Evolutionary conservation across 352 stramenopile species (phyloP), one percentile per base, ranked within the genome.

Genomic region (Globisporangium nagaii): DNA sequence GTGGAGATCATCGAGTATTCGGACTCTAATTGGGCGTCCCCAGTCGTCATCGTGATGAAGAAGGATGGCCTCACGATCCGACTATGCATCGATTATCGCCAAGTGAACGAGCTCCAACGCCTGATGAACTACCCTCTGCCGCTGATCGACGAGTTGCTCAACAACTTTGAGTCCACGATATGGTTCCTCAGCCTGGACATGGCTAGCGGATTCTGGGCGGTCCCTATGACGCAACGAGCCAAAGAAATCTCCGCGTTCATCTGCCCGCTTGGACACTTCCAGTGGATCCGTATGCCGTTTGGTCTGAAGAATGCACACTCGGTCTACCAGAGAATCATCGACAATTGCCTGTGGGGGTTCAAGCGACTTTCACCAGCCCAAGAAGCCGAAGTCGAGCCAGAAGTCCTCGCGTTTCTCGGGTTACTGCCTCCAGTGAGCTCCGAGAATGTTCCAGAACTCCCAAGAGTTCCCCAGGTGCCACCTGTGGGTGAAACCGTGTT

Each of bases 141-240:
- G 0, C 30, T 71, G 2, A 71, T 71, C 30, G 55, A 66, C 11
- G 64, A 71, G 11, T 24, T 66, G 0, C 45, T 71, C 31, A 56
- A 53, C 13, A 68, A 56, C 24, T 73, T 70, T n/a, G 48, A 63
- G 3, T 4, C 24, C 0, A 28, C 35, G 0, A 62, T 68, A 45
- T 58, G 28, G 41, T 58, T 58, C 20, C n/a, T 55, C 1, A 61
- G 53, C n/a, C 22, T 71, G 0, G 59, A 45, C 22, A 42, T 53
- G 46, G 46, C 46, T 3, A n/a, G 3, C 15, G 46, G 31, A 1
- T 71, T 68, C 34, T 71, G 64, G 64, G 55, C 41, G 0, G 19
- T 53, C 0, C 5, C 9, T 2, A 62, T 66, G 60, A 72, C 60
- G 1, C 2, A 31, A 1, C 13, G 56, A 10, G 60, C 65, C 0